These are phyloP conservation scores for Leishmania martiniquensis DNA, from an alignment of 208 protist genomes.

Conservation along the genomic window DNA sequence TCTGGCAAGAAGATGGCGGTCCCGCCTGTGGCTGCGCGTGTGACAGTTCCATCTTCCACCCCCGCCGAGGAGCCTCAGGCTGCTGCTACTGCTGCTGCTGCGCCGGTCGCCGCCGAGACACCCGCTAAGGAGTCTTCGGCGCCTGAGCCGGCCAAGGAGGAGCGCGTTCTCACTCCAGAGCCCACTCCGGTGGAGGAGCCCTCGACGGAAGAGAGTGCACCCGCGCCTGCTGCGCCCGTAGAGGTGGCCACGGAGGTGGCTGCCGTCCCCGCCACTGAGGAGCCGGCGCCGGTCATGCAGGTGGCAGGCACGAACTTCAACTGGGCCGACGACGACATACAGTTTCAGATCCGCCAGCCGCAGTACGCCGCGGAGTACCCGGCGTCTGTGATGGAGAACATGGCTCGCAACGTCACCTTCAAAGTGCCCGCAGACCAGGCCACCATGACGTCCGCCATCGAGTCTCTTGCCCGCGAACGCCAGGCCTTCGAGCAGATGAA, in stretches of 20 bases:
- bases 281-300: conserved; percentile 18
- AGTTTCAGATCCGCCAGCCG: conserved; percentile 60
- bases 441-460: conserved; percentile 43
- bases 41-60: conserved; percentile 3
- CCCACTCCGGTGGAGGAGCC: conserved; percentile 3
- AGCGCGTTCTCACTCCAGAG: conserved; percentile 7
- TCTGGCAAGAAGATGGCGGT: conserved; percentile 29
- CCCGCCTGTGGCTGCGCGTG: background rate
- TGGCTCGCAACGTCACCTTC: conserved; percentile 51
- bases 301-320: conserved; percentile 58
- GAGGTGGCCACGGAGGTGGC: conserved; percentile 13
- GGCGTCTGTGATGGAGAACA: conserved; percentile 57
- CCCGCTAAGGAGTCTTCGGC: conserved; percentile 24
- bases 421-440: conserved; percentile 51
- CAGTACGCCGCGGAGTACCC: conserved; percentile 78
- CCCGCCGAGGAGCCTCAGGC: conserved; percentile 10
- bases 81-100: conserved; percentile 4
- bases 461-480: conserved; percentile 49
- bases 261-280: conserved; percentile 19
- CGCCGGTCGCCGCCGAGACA: background rate
- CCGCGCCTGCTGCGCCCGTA: conserved; percentile 11
- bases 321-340: conserved; percentile 86
- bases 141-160: conserved; percentile 8
- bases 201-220: background rate
- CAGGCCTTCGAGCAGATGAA: conserved; percentile 45